Base-by-base conservation (phyloP, 2,329 filamentous ascomycete species). In the Cladorrhinum sp. region DNA sequence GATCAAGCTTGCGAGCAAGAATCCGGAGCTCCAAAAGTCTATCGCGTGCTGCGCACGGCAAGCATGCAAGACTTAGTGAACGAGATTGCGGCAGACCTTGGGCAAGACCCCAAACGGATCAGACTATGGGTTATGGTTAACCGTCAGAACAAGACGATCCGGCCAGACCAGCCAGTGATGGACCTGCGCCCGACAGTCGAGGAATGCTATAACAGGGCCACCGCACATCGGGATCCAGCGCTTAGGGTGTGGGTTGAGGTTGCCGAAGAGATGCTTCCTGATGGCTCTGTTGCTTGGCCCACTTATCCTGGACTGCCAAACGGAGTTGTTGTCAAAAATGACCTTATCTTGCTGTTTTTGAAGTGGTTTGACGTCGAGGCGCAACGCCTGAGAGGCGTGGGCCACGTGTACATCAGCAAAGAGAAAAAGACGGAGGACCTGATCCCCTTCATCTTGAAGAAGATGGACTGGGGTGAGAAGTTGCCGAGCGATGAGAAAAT, bases 41-140 rank as follows among this genome's bases (percentile, higher is more conserved):
- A 96, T 75, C 86, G 91, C 45, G 77, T 95, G 25, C 84, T 93
- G 41, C 87, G 89, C 62, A 80, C 86, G n/a, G 89, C 88, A 66
- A 90, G 87, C 0, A 83, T 98, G 65, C 79, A 85, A 51, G 89
- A 97, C 7, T 87, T 98, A 64, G 84, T 88, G 4, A 78, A 80
- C 24, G 81, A 82, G 22, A 82, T 98, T 62, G 92, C 90, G 0
- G 76, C 85, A 41, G 89, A 96, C 59, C 80, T 89, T 54, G 81
- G 79, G 0, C 75, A 89, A 54, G 86, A 93, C 50, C 80, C 88
- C 0, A 85, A 86, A 59, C 84, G 85, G 63, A 77, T 98, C 23
- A 86, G 95, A 22, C 84, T 96, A 18, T 99, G 95, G 96, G 86
- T 92, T 58, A 97, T 99, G 93, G 95, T 99, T 1, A 98, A 97